A percentile compares a stretch with the other conserved stretches of the same genome.
phyloP scores from a whole-genome alignment of 176 grass and related monocot species.

The Zea luxurians region DNA sequence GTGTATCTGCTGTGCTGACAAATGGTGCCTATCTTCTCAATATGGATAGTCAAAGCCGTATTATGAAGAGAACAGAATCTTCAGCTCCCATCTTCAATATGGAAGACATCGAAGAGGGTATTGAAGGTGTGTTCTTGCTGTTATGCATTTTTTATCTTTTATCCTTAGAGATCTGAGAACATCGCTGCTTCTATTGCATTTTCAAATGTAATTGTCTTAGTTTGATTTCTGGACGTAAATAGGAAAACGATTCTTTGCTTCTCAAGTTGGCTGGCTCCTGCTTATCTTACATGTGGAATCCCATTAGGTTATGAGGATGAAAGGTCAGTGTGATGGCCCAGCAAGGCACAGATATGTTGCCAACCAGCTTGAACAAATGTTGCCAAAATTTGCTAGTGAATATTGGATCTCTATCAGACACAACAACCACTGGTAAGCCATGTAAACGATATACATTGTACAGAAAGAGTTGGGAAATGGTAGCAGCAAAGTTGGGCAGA shows the following conservation, averaged over 20 bases:
- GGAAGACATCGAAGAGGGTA: constrained; percentile 98
- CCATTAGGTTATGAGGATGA: constrained; percentile 88
- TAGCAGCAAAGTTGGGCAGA: too few species aligned
- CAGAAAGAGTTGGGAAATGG: too few species aligned
- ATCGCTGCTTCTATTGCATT: neutral
- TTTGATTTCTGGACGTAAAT: neutral
- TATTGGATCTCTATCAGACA: too few species aligned
- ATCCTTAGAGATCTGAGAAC: neutral
- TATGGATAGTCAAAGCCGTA: constrained; percentile 86
- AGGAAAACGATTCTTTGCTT: constrained; percentile 4
- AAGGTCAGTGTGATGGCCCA: constrained; percentile 78
- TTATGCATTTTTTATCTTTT: constrained; percentile 6
- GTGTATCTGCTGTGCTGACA: constrained; percentile 95
- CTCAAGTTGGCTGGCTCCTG: constrained; percentile 8
- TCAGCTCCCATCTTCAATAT: constrained; percentile 99
- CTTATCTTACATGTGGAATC: constrained; percentile 36
- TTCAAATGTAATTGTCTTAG: constrained; percentile 16
- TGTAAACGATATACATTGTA: too few species aligned
- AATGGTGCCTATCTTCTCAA: constrained; percentile 99
- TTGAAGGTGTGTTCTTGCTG: constrained; percentile 69
- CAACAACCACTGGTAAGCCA: too few species aligned
- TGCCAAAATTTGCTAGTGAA: too few species aligned
- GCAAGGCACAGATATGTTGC: too few species aligned
- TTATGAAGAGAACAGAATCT: constrained; percentile 98
- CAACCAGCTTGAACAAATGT: too few species aligned